Conservation (phyloP, 176 grass and related monocot species). For the bread wheat (Triticum aestivum) region DNA sequence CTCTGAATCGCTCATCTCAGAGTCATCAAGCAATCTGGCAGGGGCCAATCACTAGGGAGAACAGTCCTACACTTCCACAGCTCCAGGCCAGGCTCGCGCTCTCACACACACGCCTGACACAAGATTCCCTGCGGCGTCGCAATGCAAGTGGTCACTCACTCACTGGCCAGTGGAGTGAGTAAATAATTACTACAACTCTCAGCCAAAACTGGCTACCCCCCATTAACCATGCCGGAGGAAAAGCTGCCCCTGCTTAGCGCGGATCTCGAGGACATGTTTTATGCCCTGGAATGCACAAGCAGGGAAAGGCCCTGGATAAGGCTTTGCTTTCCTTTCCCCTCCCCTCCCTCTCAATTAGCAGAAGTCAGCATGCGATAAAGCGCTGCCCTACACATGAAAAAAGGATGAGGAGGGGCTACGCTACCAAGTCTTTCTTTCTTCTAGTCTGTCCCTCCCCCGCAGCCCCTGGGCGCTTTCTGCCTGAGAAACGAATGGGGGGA, state of each 20-base stretch:
- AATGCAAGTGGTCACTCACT: constrained; percentile 30
- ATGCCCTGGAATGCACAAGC: constrained; percentile 35
- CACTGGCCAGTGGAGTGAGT: too few relatives aligned
- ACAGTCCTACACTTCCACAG: constrained; percentile 29
- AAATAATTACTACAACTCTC: background rate
- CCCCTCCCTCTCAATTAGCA: constrained; percentile 18
- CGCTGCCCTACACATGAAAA: constrained; percentile 31
- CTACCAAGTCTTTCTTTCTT: constrained; percentile 25
- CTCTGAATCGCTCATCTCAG: constrained; percentile 37
- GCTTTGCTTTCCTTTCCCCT: background rate
- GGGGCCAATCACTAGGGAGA: constrained; percentile 37
- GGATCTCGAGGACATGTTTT: constrained; percentile 44
- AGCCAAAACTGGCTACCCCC: constrained; percentile 9
- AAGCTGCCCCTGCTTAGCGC: constrained; percentile 26
- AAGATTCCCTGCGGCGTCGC: constrained; percentile 38
- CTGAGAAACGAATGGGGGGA: constrained; percentile 31
- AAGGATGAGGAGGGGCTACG: background rate
- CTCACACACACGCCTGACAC: constrained; percentile 22
- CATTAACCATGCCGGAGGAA: constrained; percentile 37
- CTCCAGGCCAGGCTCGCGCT: constrained; percentile 18
- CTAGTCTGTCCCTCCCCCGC: constrained; percentile 38
- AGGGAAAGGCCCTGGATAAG: constrained; percentile 28
- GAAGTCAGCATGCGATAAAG: constrained; percentile 30
- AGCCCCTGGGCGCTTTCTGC: constrained; percentile 17
- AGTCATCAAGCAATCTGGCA: constrained; percentile 31